phyloP scores from a whole-genome alignment of 345 rosid species.

The Cardamine chenopodiifolia region DNA sequence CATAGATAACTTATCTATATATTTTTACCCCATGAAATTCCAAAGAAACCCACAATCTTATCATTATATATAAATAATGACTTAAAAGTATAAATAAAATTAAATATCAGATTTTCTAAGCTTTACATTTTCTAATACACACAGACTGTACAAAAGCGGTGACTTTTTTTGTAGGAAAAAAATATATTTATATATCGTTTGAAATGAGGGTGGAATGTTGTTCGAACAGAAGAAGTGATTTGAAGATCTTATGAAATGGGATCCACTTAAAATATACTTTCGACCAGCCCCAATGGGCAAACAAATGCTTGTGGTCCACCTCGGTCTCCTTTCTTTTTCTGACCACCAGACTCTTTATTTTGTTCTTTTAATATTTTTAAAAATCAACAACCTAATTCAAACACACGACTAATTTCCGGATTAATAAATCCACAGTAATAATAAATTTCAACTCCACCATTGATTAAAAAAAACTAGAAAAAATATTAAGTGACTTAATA shows the following conservation, averaged over 20 bases:
- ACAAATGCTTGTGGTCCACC: constrained; percentile 45
- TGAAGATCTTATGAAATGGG: constrained; percentile 38
- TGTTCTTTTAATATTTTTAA: neutral
- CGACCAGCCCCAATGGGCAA: constrained; percentile 37
- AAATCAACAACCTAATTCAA: neutral
- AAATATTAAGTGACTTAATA: neutral
- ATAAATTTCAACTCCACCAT: neutral
- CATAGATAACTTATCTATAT: neutral
- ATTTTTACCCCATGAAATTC: neutral
- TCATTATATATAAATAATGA: neutral
- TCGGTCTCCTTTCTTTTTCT: constrained; percentile 35
- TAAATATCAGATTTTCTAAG: neutral
- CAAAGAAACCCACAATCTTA: neutral
- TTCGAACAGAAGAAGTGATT: constrained; percentile 27
- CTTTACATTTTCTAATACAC: neutral
- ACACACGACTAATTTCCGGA: neutral
- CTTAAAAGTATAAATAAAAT: neutral
- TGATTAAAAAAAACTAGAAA: neutral
- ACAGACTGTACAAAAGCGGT: neutral
- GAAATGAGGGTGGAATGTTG: constrained; percentile 21
- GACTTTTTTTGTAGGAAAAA: neutral
- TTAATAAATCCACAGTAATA: neutral
- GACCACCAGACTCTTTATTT: constrained; percentile 17
- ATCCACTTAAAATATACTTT: constrained; percentile 22
- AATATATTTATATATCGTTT: neutral